These are phyloP conservation scores for Closterium sp. DNA, from an alignment of 139 green algal genomes.

Conservation along the genomic window DNA sequence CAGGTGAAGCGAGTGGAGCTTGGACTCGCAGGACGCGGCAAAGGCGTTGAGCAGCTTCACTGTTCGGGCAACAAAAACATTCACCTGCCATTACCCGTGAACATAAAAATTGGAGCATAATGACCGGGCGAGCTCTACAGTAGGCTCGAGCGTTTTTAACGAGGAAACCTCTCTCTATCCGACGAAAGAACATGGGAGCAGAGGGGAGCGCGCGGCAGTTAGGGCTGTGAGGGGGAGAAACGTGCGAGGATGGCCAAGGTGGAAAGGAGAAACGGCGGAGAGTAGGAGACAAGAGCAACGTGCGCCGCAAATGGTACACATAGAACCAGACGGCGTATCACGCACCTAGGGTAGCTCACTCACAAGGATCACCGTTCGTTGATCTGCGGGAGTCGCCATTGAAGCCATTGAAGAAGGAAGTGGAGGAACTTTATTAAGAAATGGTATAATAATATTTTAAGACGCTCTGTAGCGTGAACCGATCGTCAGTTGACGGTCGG, in stretches of 20 bases:
- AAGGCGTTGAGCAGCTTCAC: background rate
- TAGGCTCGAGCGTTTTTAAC: too few species aligned
- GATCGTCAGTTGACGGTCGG: background rate
- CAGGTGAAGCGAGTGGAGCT: background rate
- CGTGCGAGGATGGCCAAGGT: background rate
- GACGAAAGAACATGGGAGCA: too few species aligned
- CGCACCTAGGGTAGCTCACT: background rate
- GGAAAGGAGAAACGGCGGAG: background rate
- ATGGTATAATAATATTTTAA: too few species aligned
- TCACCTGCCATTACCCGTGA: background rate
- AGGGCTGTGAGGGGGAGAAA: too few species aligned
- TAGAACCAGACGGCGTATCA: background rate
- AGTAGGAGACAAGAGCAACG: background rate
- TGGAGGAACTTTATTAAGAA: too few species aligned
- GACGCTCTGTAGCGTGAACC: too few species aligned
- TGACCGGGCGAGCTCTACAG: too few species aligned
- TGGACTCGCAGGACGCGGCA: background rate
- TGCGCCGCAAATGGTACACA: background rate
- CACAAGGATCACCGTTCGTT: background rate
- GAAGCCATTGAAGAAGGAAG: background rate
- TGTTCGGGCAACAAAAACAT: background rate
- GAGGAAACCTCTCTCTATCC: too few species aligned
- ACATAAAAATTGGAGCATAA: background rate
- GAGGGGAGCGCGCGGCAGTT: too few species aligned
- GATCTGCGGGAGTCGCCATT: background rate